Conservation (phyloP, 2,329 filamentous ascomycete species). For the Lachnellula willkommii region DNA sequence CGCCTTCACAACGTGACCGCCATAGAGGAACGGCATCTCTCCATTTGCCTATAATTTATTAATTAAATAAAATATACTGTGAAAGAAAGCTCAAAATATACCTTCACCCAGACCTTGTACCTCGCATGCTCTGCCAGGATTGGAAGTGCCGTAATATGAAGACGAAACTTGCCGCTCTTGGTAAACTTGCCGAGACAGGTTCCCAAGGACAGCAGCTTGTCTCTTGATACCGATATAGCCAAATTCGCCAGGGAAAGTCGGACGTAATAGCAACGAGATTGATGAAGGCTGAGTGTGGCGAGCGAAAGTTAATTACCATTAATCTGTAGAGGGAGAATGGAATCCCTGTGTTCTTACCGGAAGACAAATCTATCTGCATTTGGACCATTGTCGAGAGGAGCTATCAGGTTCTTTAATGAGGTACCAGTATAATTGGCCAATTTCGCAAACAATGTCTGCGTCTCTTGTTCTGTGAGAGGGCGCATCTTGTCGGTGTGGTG, state of each 20-base stretch:
- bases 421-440: conserved; percentile 88
- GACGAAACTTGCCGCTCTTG: conserved; percentile 89
- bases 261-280: conserved; percentile 86
- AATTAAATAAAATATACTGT: no score
- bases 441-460: conserved; percentile 81
- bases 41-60: no score
- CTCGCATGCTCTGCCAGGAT: conserved; percentile 85
- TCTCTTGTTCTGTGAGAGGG: conserved; percentile 73
- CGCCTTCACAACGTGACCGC: conserved; percentile 79
- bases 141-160: conserved; percentile 84
- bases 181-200: conserved; percentile 91
- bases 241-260: conserved; percentile 85
- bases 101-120: conserved; percentile 95
- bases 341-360: conserved; percentile 36
- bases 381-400: conserved; percentile 61
- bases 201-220: conserved; percentile 79
- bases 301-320: no score
- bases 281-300: conserved; percentile 47
- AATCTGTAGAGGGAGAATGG: no score
- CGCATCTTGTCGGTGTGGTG: conserved; percentile 52
- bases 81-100: no score
- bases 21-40: conserved; percentile 69
- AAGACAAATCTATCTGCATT: conserved; percentile 79
- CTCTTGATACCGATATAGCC: conserved; percentile 76
- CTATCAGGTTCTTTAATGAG: conserved; percentile 79